Evolutionary conservation across 2,329 filamentous ascomycete genomes (phyloP).

Genomic region (Fusarium nematophilum): DNA sequence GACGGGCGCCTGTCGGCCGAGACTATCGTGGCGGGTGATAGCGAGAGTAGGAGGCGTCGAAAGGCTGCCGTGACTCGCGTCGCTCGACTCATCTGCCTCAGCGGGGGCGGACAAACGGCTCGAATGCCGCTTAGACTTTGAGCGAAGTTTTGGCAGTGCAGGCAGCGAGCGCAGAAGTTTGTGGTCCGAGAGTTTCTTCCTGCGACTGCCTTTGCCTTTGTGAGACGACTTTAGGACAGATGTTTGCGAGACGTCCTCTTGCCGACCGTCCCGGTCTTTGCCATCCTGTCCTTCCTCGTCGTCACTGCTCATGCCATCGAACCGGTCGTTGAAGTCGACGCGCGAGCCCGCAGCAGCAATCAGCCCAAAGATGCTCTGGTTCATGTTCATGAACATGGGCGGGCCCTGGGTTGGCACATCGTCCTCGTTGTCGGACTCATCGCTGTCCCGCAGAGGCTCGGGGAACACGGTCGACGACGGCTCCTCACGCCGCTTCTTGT

Average conservation of each 20-base stretch:
- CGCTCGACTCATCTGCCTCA: slow-evolving; percentile 46
- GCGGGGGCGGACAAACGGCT: slow-evolving; percentile 53
- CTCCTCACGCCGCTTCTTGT: slow-evolving; percentile 57
- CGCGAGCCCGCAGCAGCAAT: slow-evolving; percentile 88
- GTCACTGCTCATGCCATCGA: slow-evolving; percentile 83
- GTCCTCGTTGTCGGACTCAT: slow-evolving; percentile 62
- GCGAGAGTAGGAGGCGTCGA: slow-evolving; percentile 39
- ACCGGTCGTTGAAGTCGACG: slow-evolving; percentile 83
- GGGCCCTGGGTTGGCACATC: slow-evolving; percentile 56
- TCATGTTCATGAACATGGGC: slow-evolving; percentile 77
- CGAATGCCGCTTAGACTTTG: slow-evolving; percentile 55
- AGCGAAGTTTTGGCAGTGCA: slow-evolving; percentile 63
- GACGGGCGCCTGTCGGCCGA: slow-evolving; percentile 71
- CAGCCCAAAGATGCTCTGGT: slow-evolving; percentile 93
- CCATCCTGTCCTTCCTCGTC: slow-evolving; percentile 73
- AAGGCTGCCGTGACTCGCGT: slow-evolving; percentile 41
- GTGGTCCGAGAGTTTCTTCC: slow-evolving; percentile 71
- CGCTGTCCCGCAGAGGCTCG: slow-evolving; percentile 63
- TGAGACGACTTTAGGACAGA: slow-evolving; percentile 51
- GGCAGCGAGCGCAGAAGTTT: slow-evolving; percentile 75
- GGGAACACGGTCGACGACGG: slow-evolving; percentile 57
- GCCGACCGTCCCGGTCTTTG: slow-evolving; percentile 58
- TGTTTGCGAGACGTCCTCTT: slow-evolving; percentile 54
- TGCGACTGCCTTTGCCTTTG: slow-evolving; percentile 57
- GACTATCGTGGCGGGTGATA: slow-evolving; percentile 47